Base-by-base conservation (phyloP, 83 land plant species). In the Thuja plicata region DNA sequence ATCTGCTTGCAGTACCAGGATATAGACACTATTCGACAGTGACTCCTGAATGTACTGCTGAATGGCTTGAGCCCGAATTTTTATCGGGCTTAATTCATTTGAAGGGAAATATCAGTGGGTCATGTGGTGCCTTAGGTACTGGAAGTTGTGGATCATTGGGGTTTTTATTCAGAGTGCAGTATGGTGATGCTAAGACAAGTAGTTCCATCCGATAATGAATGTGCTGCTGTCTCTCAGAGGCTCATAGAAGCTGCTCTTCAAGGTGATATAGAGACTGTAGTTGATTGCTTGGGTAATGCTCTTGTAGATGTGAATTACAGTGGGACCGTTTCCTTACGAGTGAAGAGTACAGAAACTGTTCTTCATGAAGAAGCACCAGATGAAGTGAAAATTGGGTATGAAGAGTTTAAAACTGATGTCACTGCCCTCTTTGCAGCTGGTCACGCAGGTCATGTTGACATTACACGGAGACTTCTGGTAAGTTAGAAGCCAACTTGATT, bases 341-440 rank as follows among this genome's bases (percentile, higher is more conserved):
- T 91, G 17, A 91, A 91, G 45, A 41, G 78, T 21, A 89, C 89
- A 78, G 89, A 91, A 17, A 86, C 89, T 55, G 38, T 89, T 52
- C 92, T 88, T 32, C 92, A 87, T 40, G 90, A 91, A 43, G 87
- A 91, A 77, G 89, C 83, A 70, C 87, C 86, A 5, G 92, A 92
- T 55, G 90, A 92, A 87, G 84, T 89, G 21, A 91, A 87, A 52
- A 88, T 89, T 83, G 92, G 91, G 50, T 89, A 91, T 91, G 89
- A 90, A 50, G 87, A 87, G 80, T 90, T 88, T 71, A 90, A 87
- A 76, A 91, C 92, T 70, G 91, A 91, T 88, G 91, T 90, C 52
- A 91, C 91, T 34, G 77, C 92, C 24, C 85, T 91, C 52, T 91
- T 91, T 90, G 92, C 89, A 48, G 92, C 91, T 85, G 89, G 91